Evolutionary conservation across 768 basidiomycete genomes (phyloP).

Genomic region (Lentinula aciculospora): DNA sequence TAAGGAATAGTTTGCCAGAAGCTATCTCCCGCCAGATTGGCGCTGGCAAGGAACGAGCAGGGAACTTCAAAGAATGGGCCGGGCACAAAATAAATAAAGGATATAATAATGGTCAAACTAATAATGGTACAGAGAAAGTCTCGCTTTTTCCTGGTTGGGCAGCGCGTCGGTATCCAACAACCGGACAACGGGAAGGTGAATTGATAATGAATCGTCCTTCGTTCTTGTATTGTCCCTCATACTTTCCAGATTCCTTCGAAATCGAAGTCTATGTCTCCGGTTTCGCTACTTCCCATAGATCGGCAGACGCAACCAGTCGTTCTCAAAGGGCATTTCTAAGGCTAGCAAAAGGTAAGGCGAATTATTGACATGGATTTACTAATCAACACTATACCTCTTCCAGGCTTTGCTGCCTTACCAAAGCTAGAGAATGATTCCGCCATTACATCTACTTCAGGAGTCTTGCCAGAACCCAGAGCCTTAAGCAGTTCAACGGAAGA

Average conservation of each 20-base stretch:
- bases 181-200: background rate
- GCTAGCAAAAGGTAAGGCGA: constrained; percentile 62
- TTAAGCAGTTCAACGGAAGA: constrained; percentile 43
- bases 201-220: background rate
- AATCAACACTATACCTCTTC: constrained; percentile 4
- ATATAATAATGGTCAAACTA: constrained; percentile 8
- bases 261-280: constrained; percentile 75
- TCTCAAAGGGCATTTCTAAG: constrained; percentile 73
- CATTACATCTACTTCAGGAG: background rate
- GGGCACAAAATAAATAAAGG: constrained; percentile 41
- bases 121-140: constrained; percentile 27
- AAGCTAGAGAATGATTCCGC: constrained; percentile 38
- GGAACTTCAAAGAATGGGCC: constrained; percentile 61
- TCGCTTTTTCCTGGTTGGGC: constrained; percentile 84
- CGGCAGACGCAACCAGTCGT: constrained; percentile 57
- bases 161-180: constrained; percentile 23
- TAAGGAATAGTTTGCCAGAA: constrained; percentile 18
- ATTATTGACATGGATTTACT: background rate
- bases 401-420: constrained; percentile 73
- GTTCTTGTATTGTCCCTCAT: background rate
- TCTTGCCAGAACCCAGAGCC: background rate
- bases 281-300: constrained; percentile 57
- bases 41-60: constrained; percentile 20
- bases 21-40: constrained; percentile 17
- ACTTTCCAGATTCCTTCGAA: constrained; percentile 48